These are phyloP conservation scores for Sarocladium strictum DNA, from an alignment of 2,329 filamentous ascomycete genomes.

Conservation along the genomic window DNA sequence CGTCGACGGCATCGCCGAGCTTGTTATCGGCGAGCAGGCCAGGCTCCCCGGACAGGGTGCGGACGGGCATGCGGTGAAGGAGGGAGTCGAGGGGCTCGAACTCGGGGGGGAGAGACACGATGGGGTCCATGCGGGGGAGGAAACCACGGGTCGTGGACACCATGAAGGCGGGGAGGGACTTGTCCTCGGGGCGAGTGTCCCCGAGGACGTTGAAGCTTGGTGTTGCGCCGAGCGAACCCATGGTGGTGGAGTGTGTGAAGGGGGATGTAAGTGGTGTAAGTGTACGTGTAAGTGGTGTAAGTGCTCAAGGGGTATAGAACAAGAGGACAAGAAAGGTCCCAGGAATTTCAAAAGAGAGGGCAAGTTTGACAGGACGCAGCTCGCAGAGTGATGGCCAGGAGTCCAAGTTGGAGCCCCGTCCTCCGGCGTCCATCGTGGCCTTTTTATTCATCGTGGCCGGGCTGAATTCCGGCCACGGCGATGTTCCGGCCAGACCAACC, in stretches of 20 bases:
- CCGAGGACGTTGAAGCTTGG: slow-evolving; percentile 49
- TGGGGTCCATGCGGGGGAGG: slow-evolving; percentile 60
- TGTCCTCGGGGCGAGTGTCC: slow-evolving; percentile 53
- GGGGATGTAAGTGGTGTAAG: background rate
- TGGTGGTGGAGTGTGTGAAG: slow-evolving; percentile 16
- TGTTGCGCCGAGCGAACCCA: slow-evolving; percentile 27
- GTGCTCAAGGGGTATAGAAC: no score
- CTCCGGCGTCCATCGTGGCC: background rate
- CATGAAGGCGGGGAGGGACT: slow-evolving; percentile 66
- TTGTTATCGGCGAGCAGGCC: slow-evolving; percentile 70
- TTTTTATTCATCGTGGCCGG: no score
- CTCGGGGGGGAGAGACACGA: slow-evolving; percentile 60
- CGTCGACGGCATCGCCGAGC: slow-evolving; percentile 68
- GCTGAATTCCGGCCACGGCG: no score
- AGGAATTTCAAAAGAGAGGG: no score
- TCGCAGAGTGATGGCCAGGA: background rate
- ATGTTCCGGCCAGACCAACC: background rate
- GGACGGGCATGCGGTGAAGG: slow-evolving; percentile 72
- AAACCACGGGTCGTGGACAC: slow-evolving; percentile 71
- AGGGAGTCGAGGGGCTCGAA: slow-evolving; percentile 70
- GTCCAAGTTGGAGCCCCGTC: background rate
- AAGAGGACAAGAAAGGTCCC: no score
- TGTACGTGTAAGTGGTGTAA: no score
- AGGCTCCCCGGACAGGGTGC: slow-evolving; percentile 64
- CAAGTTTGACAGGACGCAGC: no score